Conservation (phyloP, 257 asterid species). For the Thymus mandschuricus region DNA sequence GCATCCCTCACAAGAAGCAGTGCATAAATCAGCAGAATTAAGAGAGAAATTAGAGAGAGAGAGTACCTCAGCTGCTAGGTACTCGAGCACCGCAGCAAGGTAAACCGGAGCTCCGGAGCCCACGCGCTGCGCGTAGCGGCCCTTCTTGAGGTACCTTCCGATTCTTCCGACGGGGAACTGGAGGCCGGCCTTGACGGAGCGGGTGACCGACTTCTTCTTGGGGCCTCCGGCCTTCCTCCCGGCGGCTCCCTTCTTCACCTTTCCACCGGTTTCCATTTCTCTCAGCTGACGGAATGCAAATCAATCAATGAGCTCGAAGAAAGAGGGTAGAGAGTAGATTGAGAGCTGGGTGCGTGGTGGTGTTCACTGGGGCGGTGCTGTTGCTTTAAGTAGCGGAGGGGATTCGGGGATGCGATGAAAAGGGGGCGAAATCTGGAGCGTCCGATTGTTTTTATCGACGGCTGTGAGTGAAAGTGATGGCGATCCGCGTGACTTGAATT, state of each 20-base stretch:
- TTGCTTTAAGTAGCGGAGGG: constrained; percentile 27
- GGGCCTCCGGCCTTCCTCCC: constrained; percentile 62
- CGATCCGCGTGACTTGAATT: constrained; percentile 34
- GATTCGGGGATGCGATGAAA: constrained; percentile 25
- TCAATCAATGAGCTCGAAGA: not conserved
- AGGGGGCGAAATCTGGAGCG: constrained; percentile 25
- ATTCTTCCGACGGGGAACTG: constrained; percentile 64
- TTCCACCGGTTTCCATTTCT: constrained; percentile 39
- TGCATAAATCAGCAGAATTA: not conserved
- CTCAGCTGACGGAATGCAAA: not conserved
- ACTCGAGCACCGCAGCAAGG: constrained; percentile 59
- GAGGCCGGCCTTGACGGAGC: constrained; percentile 59
- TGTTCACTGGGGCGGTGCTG: constrained; percentile 5
- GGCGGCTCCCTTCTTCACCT: constrained; percentile 54
- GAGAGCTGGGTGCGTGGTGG: not conserved
- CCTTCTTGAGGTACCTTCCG: constrained; percentile 53
- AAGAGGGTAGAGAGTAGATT: not conserved
- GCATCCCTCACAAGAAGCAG: not conserved
- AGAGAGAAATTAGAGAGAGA: not conserved
- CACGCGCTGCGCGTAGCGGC: constrained; percentile 50
- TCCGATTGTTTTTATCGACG: constrained; percentile 40
- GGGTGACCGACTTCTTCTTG: constrained; percentile 55
- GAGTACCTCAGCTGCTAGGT: constrained; percentile 52
- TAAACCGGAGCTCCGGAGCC: constrained; percentile 61
- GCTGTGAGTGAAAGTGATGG: not conserved